phyloP scores from a whole-genome alignment of 2,329 filamentous ascomycete species.

The Colletotrichum costaricense region DNA sequence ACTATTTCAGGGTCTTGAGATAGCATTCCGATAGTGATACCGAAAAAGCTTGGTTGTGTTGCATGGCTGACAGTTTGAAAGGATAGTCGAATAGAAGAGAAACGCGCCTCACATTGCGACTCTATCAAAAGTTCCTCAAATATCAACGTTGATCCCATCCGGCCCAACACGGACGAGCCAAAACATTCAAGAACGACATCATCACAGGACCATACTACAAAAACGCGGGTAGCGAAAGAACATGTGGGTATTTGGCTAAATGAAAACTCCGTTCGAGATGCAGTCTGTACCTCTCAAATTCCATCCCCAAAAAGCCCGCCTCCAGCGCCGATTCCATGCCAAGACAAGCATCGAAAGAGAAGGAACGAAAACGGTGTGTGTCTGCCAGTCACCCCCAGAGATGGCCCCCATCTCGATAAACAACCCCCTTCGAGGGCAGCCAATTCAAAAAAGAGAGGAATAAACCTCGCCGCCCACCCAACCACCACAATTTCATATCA shows the following conservation, averaged over 20 bases:
- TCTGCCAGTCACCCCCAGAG: neutral
- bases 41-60: no score
- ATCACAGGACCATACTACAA: neutral
- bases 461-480: neutral
- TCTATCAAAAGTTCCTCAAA: no score
- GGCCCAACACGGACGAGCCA: neutral
- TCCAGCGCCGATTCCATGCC: neutral
- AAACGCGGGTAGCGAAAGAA: neutral
- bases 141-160: neutral
- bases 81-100: neutral
- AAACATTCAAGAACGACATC: neutral
- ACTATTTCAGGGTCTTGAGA: no score
- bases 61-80: no score
- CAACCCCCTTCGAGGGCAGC: no score
- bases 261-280: constrained; percentile 11
- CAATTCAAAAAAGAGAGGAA: neutral
- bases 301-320: neutral
- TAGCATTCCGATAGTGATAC: no score
- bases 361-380: neutral
- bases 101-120: neutral
- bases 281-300: neutral
- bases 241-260: constrained; percentile 7
- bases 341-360: neutral
- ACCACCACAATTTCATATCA: constrained; percentile 14
- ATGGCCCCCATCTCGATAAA: neutral